These are phyloP conservation scores for Trichoderma erinaceum DNA, from an alignment of 495 filamentous ascomycete genomes.

Conservation along the genomic window DNA sequence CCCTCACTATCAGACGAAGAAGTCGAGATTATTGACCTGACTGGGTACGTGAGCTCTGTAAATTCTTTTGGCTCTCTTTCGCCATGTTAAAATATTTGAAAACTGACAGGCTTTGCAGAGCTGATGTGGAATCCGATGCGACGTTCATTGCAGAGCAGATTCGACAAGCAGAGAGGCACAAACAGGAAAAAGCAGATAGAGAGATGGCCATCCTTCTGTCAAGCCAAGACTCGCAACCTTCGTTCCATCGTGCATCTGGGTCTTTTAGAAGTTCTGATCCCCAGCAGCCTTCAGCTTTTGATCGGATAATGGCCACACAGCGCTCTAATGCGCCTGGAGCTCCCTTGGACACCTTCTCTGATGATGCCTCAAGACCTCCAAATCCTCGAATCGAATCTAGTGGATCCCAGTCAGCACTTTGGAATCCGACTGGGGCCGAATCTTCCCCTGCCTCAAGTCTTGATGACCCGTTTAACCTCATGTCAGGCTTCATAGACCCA, in stretches of 20 bases:
- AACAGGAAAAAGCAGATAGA: background rate
- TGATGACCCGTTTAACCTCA: background rate
- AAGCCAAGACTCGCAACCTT: constrained; percentile 4
- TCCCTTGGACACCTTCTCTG: background rate
- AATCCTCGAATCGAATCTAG: background rate
- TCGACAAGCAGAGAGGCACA: background rate
- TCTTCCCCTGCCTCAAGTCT: background rate
- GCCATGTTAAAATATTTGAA: background rate
- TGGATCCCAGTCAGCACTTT: background rate
- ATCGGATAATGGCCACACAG: background rate
- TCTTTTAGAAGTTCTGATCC: background rate
- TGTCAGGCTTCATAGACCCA: background rate
- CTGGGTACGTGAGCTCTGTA: constrained; percentile 22
- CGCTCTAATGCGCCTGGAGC: background rate
- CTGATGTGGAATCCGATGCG: background rate
- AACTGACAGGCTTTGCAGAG: background rate
- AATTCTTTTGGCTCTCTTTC: background rate
- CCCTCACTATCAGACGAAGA: constrained; percentile 14
- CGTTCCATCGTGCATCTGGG: background rate
- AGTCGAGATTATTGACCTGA: constrained; percentile 26
- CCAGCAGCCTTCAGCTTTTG: background rate
- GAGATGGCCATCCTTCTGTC: constrained; percentile 1
- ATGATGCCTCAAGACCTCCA: background rate
- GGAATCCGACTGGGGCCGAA: background rate
- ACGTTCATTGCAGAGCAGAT: background rate